Base-by-base conservation (phyloP, 257 asterid species). In the Ilex asprella region DNA sequence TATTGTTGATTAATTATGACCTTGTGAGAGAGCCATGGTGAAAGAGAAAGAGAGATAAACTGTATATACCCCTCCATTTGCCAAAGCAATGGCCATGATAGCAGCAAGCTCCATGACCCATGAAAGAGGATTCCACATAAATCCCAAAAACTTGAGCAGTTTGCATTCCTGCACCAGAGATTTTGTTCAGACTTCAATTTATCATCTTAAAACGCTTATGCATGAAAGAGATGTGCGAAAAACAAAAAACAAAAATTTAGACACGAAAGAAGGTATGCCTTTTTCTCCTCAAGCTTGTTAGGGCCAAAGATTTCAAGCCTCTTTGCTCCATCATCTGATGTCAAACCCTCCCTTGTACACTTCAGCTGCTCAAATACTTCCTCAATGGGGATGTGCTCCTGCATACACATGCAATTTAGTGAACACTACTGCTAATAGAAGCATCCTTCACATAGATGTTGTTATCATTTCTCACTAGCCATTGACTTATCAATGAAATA, bases 81-180 rank as follows among this genome's bases (percentile, higher is more conserved):
- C 92, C 79, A 91, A 73, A 61, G 46, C 85, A 67, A 91, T 88
- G 67, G 96, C 95, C 98, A 91, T 91, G 14, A 91, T 67, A n/a
- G 98, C 96, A 39, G 98, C 98, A 66, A 10, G 39, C 41, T 91
- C 97, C 97, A 91, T 91, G 66, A 91, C 97, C 97, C 97, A 91
- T 53, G 97, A 91, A 14, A 91, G 95, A 70, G 96, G 98, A 75
- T 88, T 91, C 98, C 98, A 91, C 98, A 91, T 91, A 56, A 91
- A 91, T 16, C 98, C 98, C 73, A 91, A 71, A 77, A 88, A 87
- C 76, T 80, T 87, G 61, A 85, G 79, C 35, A 87, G 0, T 62
- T 85, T 87, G 78, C 78, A 77, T 41, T 89, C 95, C 77, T 73
- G 61, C 46, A 4, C 10, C 14, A 11, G n/a, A 14, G 41, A 35